A percentile compares a stretch with the other conserved stretches of the same genome.
These are phyloP conservation scores for Forsythia suspensa DNA, from an alignment of 257 asterid genomes.

Conservation along the genomic window DNA sequence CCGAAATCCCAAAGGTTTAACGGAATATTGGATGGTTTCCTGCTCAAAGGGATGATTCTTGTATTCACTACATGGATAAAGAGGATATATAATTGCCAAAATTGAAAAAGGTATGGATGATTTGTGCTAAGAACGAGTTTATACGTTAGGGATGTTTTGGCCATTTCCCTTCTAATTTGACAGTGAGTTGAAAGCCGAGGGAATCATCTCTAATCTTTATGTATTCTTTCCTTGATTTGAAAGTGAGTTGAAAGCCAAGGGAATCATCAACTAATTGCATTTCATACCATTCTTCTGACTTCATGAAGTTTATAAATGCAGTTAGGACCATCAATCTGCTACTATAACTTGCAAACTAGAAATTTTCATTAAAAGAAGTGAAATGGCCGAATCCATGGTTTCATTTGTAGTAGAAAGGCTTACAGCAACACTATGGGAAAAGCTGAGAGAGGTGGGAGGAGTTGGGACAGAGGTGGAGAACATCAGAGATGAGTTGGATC, in stretches of 20 bases:
- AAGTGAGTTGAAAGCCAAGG: neutral
- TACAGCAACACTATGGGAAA: neutral
- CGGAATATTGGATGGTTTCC: no score
- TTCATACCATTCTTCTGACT: neutral
- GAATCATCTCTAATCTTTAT: neutral
- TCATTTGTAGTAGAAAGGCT: neutral
- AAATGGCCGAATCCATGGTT: neutral
- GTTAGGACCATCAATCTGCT: neutral
- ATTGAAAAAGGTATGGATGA: no score
- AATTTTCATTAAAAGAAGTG: neutral
- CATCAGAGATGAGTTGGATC: conserved; percentile 6
- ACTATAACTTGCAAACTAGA: neutral
- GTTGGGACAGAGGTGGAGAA: conserved; percentile 15
- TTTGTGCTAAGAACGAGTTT: no score
- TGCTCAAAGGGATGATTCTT: no score
- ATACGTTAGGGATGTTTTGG: no score
- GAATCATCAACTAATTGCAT: neutral
- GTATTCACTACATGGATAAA: no score
- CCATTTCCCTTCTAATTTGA: no score
- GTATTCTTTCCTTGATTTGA: neutral
- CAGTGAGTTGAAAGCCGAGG: no score
- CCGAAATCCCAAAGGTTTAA: no score
- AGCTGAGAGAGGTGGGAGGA: conserved; percentile 2
- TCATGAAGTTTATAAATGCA: neutral
- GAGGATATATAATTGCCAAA: no score